phyloP scores from a whole-genome alignment of 2,329 filamentous ascomycete species.

The Fonsecaea nubica region DNA sequence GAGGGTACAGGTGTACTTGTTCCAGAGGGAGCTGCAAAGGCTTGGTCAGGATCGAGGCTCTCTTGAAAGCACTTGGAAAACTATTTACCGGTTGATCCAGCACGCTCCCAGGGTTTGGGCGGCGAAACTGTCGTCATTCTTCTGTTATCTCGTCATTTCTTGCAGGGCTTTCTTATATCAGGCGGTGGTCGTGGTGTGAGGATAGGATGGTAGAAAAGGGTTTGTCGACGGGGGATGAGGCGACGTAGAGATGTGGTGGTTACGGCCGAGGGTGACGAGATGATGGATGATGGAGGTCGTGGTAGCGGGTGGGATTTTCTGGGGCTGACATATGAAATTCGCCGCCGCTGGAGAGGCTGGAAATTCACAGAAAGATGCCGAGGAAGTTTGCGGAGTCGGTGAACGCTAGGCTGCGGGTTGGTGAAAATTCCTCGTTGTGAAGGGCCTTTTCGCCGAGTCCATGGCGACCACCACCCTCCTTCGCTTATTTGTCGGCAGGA shows the following conservation, averaged over 20 bases:
- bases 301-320: slow-evolving; percentile 4
- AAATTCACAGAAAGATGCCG: slow-evolving; percentile 16
- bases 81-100: slow-evolving; percentile 63
- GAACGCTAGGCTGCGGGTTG: background rate
- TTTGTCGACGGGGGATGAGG: slow-evolving; percentile 1
- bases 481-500: slow-evolving; percentile 5
- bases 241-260: background rate
- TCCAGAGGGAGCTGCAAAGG: slow-evolving; percentile 30
- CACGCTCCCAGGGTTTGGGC: slow-evolving; percentile 95
- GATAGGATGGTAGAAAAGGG: background rate
- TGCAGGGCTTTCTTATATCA: background rate
- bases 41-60: slow-evolving; percentile 14
- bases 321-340: slow-evolving; percentile 21
- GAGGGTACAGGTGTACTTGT: slow-evolving; percentile 41
- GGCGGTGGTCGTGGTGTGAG: background rate
- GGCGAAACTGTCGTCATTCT: slow-evolving; percentile 73
- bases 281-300: background rate
- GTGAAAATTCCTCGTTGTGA: background rate
- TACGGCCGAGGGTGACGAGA: slow-evolving; percentile 17
- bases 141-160: slow-evolving; percentile 32
- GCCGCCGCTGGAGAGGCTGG: slow-evolving; percentile 5
- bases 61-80: slow-evolving; percentile 9
- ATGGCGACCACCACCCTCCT: background rate
- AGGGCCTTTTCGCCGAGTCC: background rate
- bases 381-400: slow-evolving; percentile 14